A percentile compares a stretch with the other conserved stretches of the same genome.
These are phyloP conservation scores for Mixia osmundae DNA, from an alignment of 1,284 basidiomycete genomes.

Conservation along the genomic window DNA sequence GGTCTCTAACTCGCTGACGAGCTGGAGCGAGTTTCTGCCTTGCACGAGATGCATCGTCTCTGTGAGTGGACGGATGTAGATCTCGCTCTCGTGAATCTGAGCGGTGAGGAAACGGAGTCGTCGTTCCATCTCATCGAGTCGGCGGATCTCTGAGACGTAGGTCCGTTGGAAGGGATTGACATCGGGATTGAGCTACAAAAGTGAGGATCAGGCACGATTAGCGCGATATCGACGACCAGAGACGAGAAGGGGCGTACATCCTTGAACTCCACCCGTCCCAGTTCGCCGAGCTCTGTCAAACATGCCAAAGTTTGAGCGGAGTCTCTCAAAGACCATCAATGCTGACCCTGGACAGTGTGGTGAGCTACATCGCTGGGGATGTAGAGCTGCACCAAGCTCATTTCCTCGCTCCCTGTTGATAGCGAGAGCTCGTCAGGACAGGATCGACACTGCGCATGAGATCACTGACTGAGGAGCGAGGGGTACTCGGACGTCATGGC, in stretches of 20 bases:
- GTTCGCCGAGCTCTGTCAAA: slow-evolving; percentile 85
- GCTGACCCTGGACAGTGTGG: slow-evolving; percentile 79
- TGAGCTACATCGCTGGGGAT: slow-evolving; percentile 94
- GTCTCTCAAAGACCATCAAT: too few species aligned
- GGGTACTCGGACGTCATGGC: slow-evolving; percentile 3
- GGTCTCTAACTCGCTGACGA: slow-evolving; percentile 76
- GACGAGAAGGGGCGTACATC: slow-evolving; percentile 38
- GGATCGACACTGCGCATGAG: neutral
- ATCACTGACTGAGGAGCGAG: slow-evolving; percentile 1
- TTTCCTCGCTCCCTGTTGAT: neutral
- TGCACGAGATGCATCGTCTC: slow-evolving; percentile 40
- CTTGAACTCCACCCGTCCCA: slow-evolving; percentile 92
- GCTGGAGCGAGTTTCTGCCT: slow-evolving; percentile 72
- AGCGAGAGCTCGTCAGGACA: neutral
- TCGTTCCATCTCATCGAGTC: slow-evolving; percentile 86
- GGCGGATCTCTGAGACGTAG: slow-evolving; percentile 28
- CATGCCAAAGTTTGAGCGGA: too few species aligned
- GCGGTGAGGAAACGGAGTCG: slow-evolving; percentile 69
- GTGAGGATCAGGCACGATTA: neutral
- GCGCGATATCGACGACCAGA: neutral
- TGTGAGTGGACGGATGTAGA: slow-evolving; percentile 37
- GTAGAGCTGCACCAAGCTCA: slow-evolving; percentile 51
- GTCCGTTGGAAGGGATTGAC: slow-evolving; percentile 97
- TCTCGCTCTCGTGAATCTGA: slow-evolving; percentile 56
- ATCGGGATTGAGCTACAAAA: slow-evolving; percentile 58